A percentile compares a stretch with the other conserved stretches of the same genome.
Evolutionary conservation across 1,284 basidiomycete species (phyloP).

Genomic region (Pholiota adiposa): DNA sequence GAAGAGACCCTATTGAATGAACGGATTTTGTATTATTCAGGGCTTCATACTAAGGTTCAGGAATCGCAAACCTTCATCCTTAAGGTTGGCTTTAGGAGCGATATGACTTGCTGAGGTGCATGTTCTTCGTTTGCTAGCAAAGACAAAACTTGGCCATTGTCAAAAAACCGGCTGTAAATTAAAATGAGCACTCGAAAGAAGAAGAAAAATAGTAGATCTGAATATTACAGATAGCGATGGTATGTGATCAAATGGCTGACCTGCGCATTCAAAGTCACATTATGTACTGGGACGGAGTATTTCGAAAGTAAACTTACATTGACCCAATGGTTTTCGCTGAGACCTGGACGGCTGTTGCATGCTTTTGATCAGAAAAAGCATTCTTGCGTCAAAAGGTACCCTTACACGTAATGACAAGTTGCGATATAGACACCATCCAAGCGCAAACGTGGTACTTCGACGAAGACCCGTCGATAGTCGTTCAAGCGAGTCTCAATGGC

Average conservation of each 20-base stretch:
- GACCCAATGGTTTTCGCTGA: constrained; percentile 84
- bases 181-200: neutral
- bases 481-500: constrained; percentile 56
- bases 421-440: constrained; percentile 90
- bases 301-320: constrained; percentile 54
- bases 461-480: constrained; percentile 76
- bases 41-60: neutral
- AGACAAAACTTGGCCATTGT: constrained; percentile 86
- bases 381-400: no score
- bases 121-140: constrained; percentile 85
- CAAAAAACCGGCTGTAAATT: constrained; percentile 77
- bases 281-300: neutral
- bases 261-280: constrained; percentile 35
- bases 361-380: no score
- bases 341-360: constrained; percentile 65
- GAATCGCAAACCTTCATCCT: constrained; percentile 71
- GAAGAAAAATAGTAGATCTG: neutral
- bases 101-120: constrained; percentile 77
- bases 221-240: constrained; percentile 79
- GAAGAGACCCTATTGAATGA: constrained; percentile 60
- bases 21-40: constrained; percentile 4
- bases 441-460: constrained; percentile 84
- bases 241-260: constrained; percentile 79
- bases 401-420: constrained; percentile 84
- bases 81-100: constrained; percentile 74